phyloP scores from a whole-genome alignment of 352 stramenopile genomes.

The Saprolegnia diclina region DNA sequence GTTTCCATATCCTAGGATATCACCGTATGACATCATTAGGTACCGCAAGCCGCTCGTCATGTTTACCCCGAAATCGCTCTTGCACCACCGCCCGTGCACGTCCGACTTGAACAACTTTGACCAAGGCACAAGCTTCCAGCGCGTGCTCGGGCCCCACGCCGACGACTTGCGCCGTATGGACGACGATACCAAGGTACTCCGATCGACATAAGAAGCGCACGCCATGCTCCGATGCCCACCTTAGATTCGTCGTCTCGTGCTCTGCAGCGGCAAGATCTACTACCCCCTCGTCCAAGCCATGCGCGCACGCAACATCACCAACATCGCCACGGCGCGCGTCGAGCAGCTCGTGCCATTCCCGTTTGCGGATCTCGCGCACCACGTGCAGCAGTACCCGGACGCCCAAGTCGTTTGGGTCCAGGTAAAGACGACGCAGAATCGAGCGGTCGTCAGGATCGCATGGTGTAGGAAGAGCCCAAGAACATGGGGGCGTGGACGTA shows the following conservation, averaged over 20 bases:
- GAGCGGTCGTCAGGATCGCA: too few relatives aligned
- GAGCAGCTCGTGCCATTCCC: constrained; percentile 95
- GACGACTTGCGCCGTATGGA: constrained; percentile 64
- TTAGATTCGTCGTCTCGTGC: constrained; percentile 66
- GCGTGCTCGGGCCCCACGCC: constrained; percentile 65
- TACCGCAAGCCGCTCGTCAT: constrained; percentile 79
- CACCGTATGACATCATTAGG: constrained; percentile 21
- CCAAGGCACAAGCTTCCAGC: constrained; percentile 50
- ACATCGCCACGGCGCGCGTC: constrained; percentile 65
- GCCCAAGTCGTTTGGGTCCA: constrained; percentile 96
- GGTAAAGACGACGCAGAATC: background rate
- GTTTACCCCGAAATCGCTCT: constrained; percentile 76
- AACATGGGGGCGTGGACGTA: constrained; percentile 98
- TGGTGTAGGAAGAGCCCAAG: constrained; percentile 90
- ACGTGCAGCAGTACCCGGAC: constrained; percentile 89
- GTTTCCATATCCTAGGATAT: background rate
- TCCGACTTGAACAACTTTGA: constrained; percentile 66
- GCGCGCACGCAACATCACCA: constrained; percentile 43
- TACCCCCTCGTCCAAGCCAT: constrained; percentile 64
- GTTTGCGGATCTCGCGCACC: constrained; percentile 93
- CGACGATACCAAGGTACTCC: constrained; percentile 48
- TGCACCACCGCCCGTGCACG: constrained; percentile 75
- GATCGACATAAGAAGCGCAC: too few relatives aligned
- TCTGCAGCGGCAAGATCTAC: constrained; percentile 85
- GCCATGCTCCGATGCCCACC: too few relatives aligned